Evolutionary conservation across 2,329 filamentous ascomycete species (phyloP).

Genomic region (Alternaria ventricosa): DNA sequence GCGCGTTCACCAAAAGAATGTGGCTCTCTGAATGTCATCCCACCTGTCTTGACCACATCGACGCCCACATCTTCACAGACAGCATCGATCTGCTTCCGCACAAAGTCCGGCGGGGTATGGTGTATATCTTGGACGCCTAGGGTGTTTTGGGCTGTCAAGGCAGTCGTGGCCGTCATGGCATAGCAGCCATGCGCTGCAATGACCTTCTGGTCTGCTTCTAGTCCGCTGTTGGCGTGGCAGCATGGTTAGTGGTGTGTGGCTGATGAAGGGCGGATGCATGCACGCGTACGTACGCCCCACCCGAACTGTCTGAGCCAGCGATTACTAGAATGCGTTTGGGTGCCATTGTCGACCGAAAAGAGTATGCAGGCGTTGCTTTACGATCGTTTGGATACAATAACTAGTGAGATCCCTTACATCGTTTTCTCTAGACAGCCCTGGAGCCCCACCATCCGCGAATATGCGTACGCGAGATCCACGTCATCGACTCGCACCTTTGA

Average conservation of each 20-base stretch:
- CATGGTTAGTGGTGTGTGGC: slow-evolving; percentile 24
- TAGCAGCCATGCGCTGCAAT: slow-evolving; percentile 92
- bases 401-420: background rate
- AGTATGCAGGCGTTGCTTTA: background rate
- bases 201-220: slow-evolving; percentile 96
- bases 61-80: slow-evolving; percentile 83
- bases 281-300: slow-evolving; percentile 77
- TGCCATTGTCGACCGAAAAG: slow-evolving; percentile 26
- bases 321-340: slow-evolving; percentile 73
- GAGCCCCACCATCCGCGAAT: slow-evolving; percentile 33
- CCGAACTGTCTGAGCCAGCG: slow-evolving; percentile 88
- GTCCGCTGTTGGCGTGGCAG: slow-evolving; percentile 64
- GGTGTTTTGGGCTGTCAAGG: slow-evolving; percentile 96
- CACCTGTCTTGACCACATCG: slow-evolving; percentile 92
- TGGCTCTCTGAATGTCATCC: slow-evolving; percentile 5
- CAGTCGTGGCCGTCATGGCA: slow-evolving; percentile 94
- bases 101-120: slow-evolving; percentile 76
- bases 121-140: slow-evolving; percentile 83
- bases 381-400: slow-evolving; percentile 1
- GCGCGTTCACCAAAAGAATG: background rate
- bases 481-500: slow-evolving; percentile 20
- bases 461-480: slow-evolving; percentile 35
- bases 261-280: slow-evolving; percentile 19
- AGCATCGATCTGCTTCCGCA: slow-evolving; percentile 83
- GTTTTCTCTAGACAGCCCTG: slow-evolving; percentile 8